Percentiles rank a stretch among this genome's conserved stretches.
These are phyloP conservation scores for Xylaria sp. DNA, from an alignment of 2,329 filamentous ascomycete genomes.

Conservation along the genomic window DNA sequence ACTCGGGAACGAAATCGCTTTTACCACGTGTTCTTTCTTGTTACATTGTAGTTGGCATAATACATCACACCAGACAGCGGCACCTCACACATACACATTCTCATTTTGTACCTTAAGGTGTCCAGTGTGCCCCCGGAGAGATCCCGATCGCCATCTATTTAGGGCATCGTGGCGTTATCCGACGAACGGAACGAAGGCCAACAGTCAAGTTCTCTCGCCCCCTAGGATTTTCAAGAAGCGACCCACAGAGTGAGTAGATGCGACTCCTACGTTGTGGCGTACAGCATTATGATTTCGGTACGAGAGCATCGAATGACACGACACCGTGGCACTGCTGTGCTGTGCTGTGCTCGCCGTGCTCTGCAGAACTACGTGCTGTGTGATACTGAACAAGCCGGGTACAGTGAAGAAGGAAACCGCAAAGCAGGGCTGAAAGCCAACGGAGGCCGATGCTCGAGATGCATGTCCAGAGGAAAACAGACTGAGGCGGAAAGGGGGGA, in stretches of 20 bases:
- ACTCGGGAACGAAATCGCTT: not conserved
- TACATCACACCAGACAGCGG: not conserved
- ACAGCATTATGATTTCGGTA: not conserved
- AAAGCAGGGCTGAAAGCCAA: not conserved
- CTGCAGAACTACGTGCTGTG: not conserved
- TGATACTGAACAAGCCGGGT: not conserved
- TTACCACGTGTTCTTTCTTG: not conserved
- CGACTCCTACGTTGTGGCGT: not conserved
- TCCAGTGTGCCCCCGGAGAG: not conserved
- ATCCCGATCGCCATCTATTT: no score
- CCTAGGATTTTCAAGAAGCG: no score
- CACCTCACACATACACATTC: no score
- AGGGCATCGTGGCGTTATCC: not conserved
- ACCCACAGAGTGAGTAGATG: not conserved
- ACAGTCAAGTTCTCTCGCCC: no score
- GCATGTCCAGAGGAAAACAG: not conserved
- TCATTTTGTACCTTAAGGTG: no score
- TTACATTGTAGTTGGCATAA: not conserved
- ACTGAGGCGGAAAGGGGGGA: not conserved
- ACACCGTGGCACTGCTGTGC: not conserved
- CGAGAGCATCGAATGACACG: no score
- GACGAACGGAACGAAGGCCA: not conserved
- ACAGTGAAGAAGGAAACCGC: not conserved
- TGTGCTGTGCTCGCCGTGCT: not conserved
- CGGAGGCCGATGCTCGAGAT: not conserved